phyloP scores from a whole-genome alignment of 495 filamentous ascomycete genomes.

The Annulohypoxylon bovei region DNA sequence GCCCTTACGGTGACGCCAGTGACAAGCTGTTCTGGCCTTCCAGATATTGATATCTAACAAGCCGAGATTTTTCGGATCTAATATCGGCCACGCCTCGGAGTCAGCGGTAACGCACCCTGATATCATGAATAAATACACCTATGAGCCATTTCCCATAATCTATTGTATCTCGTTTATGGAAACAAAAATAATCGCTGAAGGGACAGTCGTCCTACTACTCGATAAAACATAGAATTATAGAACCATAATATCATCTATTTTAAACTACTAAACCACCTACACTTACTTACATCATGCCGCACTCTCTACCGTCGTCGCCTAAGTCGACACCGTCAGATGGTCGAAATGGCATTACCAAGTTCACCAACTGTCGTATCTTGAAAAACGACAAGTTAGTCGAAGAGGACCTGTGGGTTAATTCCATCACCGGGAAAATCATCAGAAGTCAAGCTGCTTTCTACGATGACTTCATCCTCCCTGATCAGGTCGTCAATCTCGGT shows the following conservation, averaged over 20 bases:
- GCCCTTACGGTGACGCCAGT: constrained; percentile 23
- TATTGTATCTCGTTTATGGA: constrained; percentile 42
- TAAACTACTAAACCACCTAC: neutral
- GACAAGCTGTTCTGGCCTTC: constrained; percentile 17
- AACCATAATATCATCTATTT: neutral
- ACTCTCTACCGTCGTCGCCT: constrained; percentile 48
- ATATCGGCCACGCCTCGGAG: constrained; percentile 32
- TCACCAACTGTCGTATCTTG: constrained; percentile 82
- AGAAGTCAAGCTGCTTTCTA: constrained; percentile 79
- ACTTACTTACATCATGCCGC: constrained; percentile 39
- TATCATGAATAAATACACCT: constrained; percentile 44
- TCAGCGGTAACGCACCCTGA: constrained; percentile 32
- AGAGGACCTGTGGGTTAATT: constrained; percentile 83
- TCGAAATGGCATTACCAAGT: constrained; percentile 72
- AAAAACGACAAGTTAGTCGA: constrained; percentile 69
- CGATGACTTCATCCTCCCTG: constrained; percentile 68
- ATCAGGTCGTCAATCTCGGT: constrained; percentile 73
- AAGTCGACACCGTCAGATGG: constrained; percentile 45
- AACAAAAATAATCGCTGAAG: constrained; percentile 37
- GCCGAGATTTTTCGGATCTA: constrained; percentile 24
- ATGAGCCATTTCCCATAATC: constrained; percentile 34
- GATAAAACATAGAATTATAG: constrained; percentile 41
- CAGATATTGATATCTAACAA: constrained; percentile 6
- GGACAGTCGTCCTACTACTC: constrained; percentile 43
- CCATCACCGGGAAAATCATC: constrained; percentile 78